Conservation (phyloP, 164 flowering plant genomes). For the Umbilicus rupestris region DNA sequence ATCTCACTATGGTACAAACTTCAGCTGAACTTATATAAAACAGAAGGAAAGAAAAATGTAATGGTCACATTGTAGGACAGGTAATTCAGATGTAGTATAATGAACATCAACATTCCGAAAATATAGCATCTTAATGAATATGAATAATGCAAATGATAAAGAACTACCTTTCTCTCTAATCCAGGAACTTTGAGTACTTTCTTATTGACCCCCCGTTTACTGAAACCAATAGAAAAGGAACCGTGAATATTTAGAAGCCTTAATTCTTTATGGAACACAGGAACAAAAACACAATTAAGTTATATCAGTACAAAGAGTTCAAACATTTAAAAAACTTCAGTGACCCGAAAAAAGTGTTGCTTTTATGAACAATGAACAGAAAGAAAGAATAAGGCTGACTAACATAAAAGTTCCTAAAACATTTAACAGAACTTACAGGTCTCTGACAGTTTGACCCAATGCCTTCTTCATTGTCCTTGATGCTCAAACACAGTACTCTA, state of each 20-base stretch:
- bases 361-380: neutral
- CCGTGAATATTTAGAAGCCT: neutral
- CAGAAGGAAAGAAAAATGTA: no score
- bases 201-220: constrained; percentile 96
- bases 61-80: neutral
- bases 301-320: no score
- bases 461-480: constrained; percentile 68
- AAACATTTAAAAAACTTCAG: neutral
- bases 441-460: constrained; percentile 86
- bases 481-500: constrained; percentile 11
- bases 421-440: constrained; percentile 52
- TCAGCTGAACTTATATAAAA: no score
- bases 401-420: neutral
- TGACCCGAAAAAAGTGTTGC: neutral
- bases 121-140: neutral
- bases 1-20: neutral
- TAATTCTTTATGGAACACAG: neutral
- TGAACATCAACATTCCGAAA: neutral
- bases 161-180: constrained; percentile 80
- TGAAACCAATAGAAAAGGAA: constrained; percentile 24
- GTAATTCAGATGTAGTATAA: neutral
- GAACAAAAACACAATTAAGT: neutral
- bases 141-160: neutral
- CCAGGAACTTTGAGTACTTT: constrained; percentile 96
- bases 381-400: neutral